Conservation (phyloP, 495 filamentous ascomycete species). For the Rhypophila decipiens region DNA sequence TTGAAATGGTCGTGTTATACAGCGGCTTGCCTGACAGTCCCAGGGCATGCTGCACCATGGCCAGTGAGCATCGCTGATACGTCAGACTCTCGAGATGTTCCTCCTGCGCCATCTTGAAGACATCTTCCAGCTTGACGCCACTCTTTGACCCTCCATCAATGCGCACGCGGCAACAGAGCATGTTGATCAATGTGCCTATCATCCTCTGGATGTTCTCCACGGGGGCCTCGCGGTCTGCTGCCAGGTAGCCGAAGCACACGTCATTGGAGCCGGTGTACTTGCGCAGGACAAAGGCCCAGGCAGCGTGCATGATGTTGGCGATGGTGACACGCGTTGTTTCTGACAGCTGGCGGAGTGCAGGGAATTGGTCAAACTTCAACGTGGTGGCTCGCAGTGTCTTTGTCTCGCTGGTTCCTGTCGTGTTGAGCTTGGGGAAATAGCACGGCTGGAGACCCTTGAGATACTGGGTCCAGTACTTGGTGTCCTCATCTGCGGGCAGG, state of each 20-base stretch:
- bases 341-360: constrained; percentile 15
- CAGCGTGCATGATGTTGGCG: constrained; percentile 31
- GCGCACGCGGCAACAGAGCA: constrained; percentile 44
- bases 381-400: constrained; percentile 1
- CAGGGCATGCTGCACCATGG: constrained; percentile 50
- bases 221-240: constrained; percentile 41
- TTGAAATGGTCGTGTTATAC: constrained; percentile 54
- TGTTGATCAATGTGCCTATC: constrained; percentile 51
- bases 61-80: constrained; percentile 48
- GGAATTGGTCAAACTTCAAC: constrained; percentile 14
- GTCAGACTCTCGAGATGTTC: constrained; percentile 44
- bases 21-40: constrained; percentile 43
- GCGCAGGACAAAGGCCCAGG: constrained; percentile 35
- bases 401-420: neutral
- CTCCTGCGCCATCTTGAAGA: constrained; percentile 41
- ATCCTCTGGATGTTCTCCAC: constrained; percentile 38
- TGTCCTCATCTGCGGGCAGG: constrained; percentile 31
- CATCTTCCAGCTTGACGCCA: constrained; percentile 28
- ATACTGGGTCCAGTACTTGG: constrained; percentile 49
- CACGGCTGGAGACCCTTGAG: constrained; percentile 44
- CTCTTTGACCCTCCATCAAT: no score
- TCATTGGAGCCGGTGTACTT: constrained; percentile 25
- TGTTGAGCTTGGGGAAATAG: constrained; percentile 37
- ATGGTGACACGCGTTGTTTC: constrained; percentile 15
- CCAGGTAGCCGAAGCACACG: constrained; percentile 50